Base-by-base conservation (phyloP, 108 stramenopile genomes). In the Nannochloropsis granulata region DNA sequence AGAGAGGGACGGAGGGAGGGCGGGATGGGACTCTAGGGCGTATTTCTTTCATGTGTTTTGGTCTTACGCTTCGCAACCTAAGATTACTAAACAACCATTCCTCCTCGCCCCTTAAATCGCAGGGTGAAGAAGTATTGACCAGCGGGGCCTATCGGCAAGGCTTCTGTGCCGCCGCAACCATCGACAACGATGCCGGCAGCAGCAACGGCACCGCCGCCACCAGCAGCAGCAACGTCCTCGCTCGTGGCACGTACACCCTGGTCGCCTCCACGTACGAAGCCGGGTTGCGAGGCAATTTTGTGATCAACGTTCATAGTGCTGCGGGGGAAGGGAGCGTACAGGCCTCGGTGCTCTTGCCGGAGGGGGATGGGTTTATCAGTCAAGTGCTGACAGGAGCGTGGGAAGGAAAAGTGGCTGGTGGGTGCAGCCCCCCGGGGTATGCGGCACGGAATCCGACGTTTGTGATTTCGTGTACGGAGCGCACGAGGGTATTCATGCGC, bases 221-320 rank as follows among this genome's bases (percentile, higher is more conserved):
- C 34, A 34, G 34, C 34, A 34, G 34, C 34, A 34, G 34, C 34
- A 26, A 13, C 0, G 23, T 80, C 11, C 83, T 87, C 45, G 43
- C 79, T 12, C 83, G 83, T 14, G 86, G 86, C 44, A 83, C 80
- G 34, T 87, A 87, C 83, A 87, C 86, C 19, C 24, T 87, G 13
- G 44, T 87, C 34, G 45, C 83, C 71, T 81, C 79, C 86, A 87
- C 86, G 44, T 87, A 84, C 82, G 83, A 82, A 42, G 79, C 83
- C 12, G 80, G 81, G 45, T 45, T 71, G 21, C 16, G 2, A n/a
- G 0, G 56, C 7, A 71, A 71, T n/a, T 71, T 71, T 3, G 56
- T 71, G 56, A 71, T 71, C 7, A 71, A 71, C 10, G 16, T 71
- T n/a, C 56, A 71, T n/a, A 71, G 56, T 71, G 56, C 11, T 71